Evolutionary conservation across 306 rosid genomes (phyloP).

Genomic region (Spatholobus suberectus): DNA sequence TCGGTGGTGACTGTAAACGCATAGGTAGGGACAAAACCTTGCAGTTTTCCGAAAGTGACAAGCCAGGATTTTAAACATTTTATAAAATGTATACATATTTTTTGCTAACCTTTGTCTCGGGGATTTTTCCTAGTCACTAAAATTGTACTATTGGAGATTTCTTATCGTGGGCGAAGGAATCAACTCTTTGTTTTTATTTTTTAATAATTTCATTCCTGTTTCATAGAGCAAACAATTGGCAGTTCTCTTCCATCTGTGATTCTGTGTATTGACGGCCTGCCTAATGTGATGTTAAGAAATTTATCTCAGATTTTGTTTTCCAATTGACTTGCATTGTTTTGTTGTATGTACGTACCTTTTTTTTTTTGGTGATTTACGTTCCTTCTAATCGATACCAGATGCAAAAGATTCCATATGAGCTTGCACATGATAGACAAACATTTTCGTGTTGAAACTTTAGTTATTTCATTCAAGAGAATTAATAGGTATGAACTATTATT

Average conservation of each 20-base stretch:
- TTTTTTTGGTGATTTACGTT: too few relatives aligned
- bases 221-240: too few relatives aligned
- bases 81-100: not conserved
- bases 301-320: not conserved
- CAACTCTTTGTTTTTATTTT: too few relatives aligned
- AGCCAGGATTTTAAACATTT: not conserved
- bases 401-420: not conserved
- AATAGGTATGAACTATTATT: not conserved
- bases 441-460: not conserved
- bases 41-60: not conserved
- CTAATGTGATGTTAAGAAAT: not conserved
- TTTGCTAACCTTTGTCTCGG: not conserved
- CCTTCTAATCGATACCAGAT: not conserved
- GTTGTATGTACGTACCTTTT: not conserved
- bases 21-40: not conserved
- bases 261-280: not conserved
- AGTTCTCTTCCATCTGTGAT: not conserved
- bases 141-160: not conserved
- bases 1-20: not conserved
- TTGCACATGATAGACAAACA: not conserved
- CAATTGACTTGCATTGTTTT: not conserved
- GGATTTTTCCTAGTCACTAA: not conserved
- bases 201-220: too few relatives aligned
- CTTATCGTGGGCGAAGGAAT: not conserved
- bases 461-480: not conserved